Evolutionary conservation across 108 stramenopile species (phyloP).

Genomic region (Aureococcus anophagefferens): DNA sequence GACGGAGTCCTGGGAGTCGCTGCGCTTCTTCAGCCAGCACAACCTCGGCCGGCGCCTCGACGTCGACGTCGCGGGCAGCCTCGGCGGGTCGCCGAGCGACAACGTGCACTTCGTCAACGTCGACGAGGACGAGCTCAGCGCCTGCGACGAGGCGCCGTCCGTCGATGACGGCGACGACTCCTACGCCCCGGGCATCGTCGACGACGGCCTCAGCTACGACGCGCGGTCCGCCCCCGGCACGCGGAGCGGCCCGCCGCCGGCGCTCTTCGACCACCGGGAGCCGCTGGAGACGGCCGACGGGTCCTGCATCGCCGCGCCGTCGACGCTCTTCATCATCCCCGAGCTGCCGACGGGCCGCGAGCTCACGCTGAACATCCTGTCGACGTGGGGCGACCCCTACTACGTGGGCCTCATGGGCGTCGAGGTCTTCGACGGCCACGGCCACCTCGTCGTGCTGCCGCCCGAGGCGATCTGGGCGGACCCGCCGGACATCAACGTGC

Average conservation of each 20-base stretch:
- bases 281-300: neutral
- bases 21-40: slow-evolving; percentile 2
- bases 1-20: slow-evolving; percentile 10
- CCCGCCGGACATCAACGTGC: slow-evolving; percentile 31
- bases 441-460: slow-evolving; percentile 8
- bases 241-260: neutral
- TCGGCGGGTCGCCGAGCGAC: slow-evolving; percentile 2
- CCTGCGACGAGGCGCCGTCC: too few species aligned
- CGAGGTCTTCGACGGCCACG: slow-evolving; percentile 24
- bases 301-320: neutral
- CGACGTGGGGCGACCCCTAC: slow-evolving; percentile 32
- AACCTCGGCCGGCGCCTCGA: slow-evolving; percentile 13
- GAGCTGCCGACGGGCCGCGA: slow-evolving; percentile 13
- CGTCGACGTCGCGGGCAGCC: neutral
- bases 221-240: neutral
- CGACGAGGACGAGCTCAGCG: neutral
- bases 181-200: neutral
- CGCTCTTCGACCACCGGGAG: neutral
- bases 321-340: slow-evolving; percentile 3
- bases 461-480: slow-evolving; percentile 14
- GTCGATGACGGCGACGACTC: slow-evolving; percentile 5
- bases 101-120: slow-evolving; percentile 24
- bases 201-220: neutral
- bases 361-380: slow-evolving; percentile 20
- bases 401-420: slow-evolving; percentile 31